phyloP scores from a whole-genome alignment of 1,139 yeast genomes.

The Candida anutae region DNA sequence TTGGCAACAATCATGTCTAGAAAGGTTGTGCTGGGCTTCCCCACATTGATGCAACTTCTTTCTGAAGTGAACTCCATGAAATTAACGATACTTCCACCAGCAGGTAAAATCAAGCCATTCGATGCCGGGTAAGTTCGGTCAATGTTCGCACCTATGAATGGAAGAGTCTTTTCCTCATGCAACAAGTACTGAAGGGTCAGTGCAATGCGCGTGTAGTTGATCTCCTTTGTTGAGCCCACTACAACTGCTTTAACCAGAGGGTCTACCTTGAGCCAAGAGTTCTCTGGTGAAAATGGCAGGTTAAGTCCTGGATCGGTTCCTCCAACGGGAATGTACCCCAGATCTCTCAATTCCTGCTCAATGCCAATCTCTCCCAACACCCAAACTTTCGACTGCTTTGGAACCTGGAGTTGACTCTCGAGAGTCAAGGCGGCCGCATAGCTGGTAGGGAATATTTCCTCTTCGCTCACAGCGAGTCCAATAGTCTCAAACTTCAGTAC shows the following conservation, averaged over 20 bases:
- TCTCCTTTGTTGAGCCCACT: slow-evolving; percentile 32
- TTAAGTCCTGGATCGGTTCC: slow-evolving; percentile 50
- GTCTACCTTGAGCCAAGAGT: slow-evolving; percentile 38
- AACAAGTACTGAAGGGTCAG: slow-evolving; percentile 31
- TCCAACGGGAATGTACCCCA: slow-evolving; percentile 67
- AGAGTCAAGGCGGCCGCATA: slow-evolving; percentile 28
- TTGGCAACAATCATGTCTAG: slow-evolving; percentile 23
- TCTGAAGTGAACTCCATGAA: slow-evolving; percentile 29
- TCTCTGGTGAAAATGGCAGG: slow-evolving; percentile 25
- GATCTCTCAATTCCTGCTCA: slow-evolving; percentile 57
- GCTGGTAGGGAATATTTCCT: slow-evolving; percentile 30
- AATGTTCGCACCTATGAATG: slow-evolving; percentile 34
- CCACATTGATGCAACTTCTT: slow-evolving; percentile 28
- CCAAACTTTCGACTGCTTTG: slow-evolving; percentile 52
- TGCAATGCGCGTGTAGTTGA: slow-evolving; percentile 32
- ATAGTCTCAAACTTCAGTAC: slow-evolving; percentile 23
- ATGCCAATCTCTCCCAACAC: slow-evolving; percentile 82
- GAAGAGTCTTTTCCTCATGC: slow-evolving; percentile 23
- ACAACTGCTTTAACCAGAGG: slow-evolving; percentile 34
- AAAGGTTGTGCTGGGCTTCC: slow-evolving; percentile 30
- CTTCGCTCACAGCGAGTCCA: slow-evolving; percentile 25
- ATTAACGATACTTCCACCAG: slow-evolving; percentile 37
- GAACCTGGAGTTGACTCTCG: slow-evolving; percentile 16
- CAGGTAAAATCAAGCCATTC: slow-evolving; percentile 29
- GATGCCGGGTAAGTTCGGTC: slow-evolving; percentile 37